A percentile compares a stretch with the other conserved stretches of the same genome.
These are phyloP conservation scores for Kluyveromyces aestuarii DNA, from an alignment of 805 yeast genomes.

Conservation along the genomic window DNA sequence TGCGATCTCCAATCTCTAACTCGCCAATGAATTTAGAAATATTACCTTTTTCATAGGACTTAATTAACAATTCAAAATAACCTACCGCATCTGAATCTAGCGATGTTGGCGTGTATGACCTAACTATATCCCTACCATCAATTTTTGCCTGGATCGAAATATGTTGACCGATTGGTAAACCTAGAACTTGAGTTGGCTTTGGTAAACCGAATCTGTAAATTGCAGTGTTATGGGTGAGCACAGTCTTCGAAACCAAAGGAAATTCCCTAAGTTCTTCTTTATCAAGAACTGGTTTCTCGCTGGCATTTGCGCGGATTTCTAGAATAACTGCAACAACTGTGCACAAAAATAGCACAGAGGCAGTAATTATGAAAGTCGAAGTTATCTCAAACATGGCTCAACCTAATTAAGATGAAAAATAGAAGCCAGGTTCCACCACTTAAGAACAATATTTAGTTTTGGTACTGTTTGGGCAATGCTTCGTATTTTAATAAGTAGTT, in stretches of 20 bases:
- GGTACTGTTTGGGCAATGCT: no score
- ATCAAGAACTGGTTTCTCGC: slow-evolving; percentile 42
- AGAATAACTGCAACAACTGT: background rate
- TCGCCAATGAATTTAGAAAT: slow-evolving; percentile 66
- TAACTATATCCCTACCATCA: slow-evolving; percentile 68
- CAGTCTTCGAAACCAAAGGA: slow-evolving; percentile 69
- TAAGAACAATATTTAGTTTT: no score
- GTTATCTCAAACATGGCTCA: background rate
- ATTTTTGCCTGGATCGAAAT: slow-evolving; percentile 69
- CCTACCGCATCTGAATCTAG: slow-evolving; percentile 67
- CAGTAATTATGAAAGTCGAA: background rate
- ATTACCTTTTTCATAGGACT: slow-evolving; percentile 79
- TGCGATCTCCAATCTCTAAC: slow-evolving; percentile 67
- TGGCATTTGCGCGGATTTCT: background rate
- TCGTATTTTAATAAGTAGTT: no score
- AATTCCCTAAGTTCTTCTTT: slow-evolving; percentile 65
- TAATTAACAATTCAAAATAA: slow-evolving; percentile 74
- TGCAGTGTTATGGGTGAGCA: slow-evolving; percentile 72
- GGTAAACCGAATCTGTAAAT: slow-evolving; percentile 81
- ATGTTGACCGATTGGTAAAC: slow-evolving; percentile 93
- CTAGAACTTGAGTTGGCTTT: slow-evolving; percentile 59
- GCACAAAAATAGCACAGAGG: background rate
- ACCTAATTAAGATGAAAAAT: background rate
- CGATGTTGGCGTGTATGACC: slow-evolving; percentile 88
- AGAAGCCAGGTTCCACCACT: background rate